Base-by-base conservation (phyloP, 1,284 basidiomycete species). In the Ganoderma resinaceum region DNA sequence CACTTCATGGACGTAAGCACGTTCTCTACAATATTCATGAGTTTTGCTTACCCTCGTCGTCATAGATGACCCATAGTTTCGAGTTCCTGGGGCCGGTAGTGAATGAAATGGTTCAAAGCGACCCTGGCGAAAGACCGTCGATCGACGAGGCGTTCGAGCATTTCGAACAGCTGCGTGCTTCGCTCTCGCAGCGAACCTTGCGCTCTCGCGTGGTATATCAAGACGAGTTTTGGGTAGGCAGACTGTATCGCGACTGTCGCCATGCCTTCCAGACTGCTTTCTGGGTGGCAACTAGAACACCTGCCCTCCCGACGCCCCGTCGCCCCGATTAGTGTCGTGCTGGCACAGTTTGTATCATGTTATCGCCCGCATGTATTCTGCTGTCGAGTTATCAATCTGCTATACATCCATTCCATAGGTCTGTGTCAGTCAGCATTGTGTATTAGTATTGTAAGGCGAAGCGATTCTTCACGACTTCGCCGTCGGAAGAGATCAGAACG, bases 21-120 rank as follows among this genome's bases (percentile, higher is more conserved):
- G 0, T 35, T 42, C 0, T 67, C 71, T 37, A 72, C 73, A 70
- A 61, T 64, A 3, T 66, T 69, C n/a, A 23, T 12, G 7, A 9
- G 63, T 67, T 20, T 70, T 69, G 33, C 72, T 72, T 1, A 38
- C 33, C 6, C 72, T 72, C 0, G 61, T 69, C 5, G 72, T 71
- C 11, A 23, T 66, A 72, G 72, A 68, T 67, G n/a, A 65, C 65
- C n/a, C 3, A 33, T 7, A 76, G 76, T 3, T 70, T 80, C 60
- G 76, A 76, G 20, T 81, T 80, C 64, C 70, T 82, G 66, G 29
- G 70, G 40, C 72, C 78, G 0, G 70, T 81, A 0, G 67, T 81
- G n/a, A 52, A 42, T 0, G 75, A 79, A 53, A 81, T 82, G 80
- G 70, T 73, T 1, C 74, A 76, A 29, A 62, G 68, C 1, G 76